Evolutionary conservation across 1,284 basidiomycete species (phyloP).

Genomic region (Cryptococcus sp.): DNA sequence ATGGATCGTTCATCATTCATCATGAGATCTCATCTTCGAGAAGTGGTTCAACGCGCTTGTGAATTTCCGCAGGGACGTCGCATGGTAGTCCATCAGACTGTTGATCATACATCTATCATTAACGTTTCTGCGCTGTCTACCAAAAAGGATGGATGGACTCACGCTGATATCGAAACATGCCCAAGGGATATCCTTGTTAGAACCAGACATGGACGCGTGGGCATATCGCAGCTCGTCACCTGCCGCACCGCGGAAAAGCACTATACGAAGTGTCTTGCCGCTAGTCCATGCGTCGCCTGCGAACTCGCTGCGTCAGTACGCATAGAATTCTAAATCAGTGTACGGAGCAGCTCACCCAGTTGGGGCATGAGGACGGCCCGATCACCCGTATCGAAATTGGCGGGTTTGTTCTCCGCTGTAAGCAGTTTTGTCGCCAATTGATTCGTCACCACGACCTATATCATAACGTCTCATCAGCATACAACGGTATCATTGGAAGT

Average conservation of each 20-base stretch:
- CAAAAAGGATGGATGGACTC: conserved; percentile 14
- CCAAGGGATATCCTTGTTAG: conserved; percentile 32
- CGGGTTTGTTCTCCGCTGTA: conserved; percentile 47
- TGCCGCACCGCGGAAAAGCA: conserved; percentile 42
- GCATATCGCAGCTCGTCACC: conserved; percentile 47
- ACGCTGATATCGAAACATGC: conserved; percentile 48
- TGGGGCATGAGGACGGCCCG: conserved; percentile 53
- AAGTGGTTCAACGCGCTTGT: conserved; percentile 5
- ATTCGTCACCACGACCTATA: conserved; percentile 46
- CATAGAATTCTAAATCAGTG: too few relatives aligned
- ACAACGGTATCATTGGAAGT: conserved; percentile 3
- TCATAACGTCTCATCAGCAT: neutral
- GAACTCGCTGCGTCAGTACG: neutral
- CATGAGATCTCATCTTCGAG: neutral
- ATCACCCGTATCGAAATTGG: conserved; percentile 51
- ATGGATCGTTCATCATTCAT: neutral
- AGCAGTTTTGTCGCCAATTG: conserved; percentile 53
- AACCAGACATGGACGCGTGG: conserved; percentile 33
- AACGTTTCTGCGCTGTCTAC: neutral
- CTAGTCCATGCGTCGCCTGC: conserved; percentile 50
- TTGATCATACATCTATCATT: conserved; percentile 12
- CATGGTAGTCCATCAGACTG: conserved; percentile 41
- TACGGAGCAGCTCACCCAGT: conserved; percentile 36
- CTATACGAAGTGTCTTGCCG: conserved; percentile 42
- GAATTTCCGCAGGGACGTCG: conserved; percentile 27